These are phyloP conservation scores for Polytrichum commune DNA, from an alignment of 225 moss, liverwort and hornwort genomes.

Conservation along the genomic window DNA sequence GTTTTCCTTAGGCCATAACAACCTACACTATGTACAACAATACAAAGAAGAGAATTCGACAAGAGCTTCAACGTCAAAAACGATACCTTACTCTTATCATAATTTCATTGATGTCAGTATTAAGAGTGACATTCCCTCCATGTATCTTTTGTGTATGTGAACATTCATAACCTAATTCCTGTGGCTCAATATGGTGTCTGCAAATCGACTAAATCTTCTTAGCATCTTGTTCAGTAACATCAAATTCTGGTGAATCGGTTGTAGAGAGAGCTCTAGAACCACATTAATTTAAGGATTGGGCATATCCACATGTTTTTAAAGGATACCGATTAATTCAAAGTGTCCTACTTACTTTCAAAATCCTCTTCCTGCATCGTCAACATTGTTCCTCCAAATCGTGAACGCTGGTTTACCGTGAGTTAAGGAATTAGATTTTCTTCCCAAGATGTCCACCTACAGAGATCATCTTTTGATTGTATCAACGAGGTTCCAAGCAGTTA, in stretches of 20 bases:
- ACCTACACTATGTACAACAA: too few relatives aligned
- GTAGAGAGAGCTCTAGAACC: background rate
- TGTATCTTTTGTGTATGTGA: background rate
- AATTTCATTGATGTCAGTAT: too few relatives aligned
- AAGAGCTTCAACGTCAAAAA: too few relatives aligned
- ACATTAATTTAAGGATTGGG: background rate
- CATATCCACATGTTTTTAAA: background rate
- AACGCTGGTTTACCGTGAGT: background rate
- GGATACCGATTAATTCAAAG: background rate
- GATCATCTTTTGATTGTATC: too few relatives aligned
- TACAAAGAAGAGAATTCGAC: too few relatives aligned
- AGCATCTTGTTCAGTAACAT: background rate
- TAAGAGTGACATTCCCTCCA: too few relatives aligned
- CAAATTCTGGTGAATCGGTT: background rate
- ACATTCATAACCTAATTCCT: background rate
- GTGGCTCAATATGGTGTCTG: background rate
- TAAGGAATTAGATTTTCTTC: too few relatives aligned
- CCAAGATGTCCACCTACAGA: too few relatives aligned
- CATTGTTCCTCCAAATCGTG: conserved; percentile 29
- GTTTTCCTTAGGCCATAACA: too few relatives aligned
- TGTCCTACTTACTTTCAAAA: conserved; percentile 67
- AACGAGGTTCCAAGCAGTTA: too few relatives aligned
- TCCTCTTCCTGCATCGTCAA: conserved; percentile 83
- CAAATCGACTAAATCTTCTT: background rate
- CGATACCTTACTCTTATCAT: too few relatives aligned